Conservation (phyloP, 495 filamentous ascomycete genomes). For the Neurospora sp. region DNA sequence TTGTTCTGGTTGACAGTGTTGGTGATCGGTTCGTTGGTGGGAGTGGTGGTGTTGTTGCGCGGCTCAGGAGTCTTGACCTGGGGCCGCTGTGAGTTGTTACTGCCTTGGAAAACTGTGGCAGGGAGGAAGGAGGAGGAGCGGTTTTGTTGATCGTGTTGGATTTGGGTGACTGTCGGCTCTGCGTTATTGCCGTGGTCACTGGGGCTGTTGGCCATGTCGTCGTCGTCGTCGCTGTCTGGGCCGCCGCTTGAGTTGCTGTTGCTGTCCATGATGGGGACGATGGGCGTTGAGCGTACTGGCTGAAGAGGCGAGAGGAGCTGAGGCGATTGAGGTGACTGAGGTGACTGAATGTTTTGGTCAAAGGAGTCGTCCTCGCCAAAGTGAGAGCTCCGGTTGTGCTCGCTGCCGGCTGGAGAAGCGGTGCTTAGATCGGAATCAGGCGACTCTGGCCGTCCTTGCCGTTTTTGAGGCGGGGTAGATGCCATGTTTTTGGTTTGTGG, state of each 20-base stretch:
- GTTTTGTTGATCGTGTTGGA: background rate
- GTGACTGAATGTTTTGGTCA: background rate
- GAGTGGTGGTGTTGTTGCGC: conserved; percentile 4
- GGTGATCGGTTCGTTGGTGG: conserved; percentile 18
- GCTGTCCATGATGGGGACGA: background rate
- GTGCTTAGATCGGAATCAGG: background rate
- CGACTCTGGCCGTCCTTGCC: background rate
- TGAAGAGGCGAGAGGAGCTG: background rate
- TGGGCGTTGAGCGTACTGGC: background rate
- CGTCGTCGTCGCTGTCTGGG: background rate
- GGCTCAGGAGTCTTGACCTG: conserved; percentile 27
- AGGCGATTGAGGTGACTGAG: background rate
- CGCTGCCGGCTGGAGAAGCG: background rate
- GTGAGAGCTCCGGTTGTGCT: background rate
- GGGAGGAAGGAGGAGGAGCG: background rate
- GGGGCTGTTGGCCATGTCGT: background rate
- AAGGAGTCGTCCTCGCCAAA: background rate
- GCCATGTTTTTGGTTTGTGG: background rate
- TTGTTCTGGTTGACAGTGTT: conserved; percentile 14
- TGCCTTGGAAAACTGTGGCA: background rate
- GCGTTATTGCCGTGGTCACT: background rate
- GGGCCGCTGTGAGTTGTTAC: background rate
- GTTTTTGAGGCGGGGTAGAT: background rate
- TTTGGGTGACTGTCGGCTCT: background rate
- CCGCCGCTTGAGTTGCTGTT: background rate